Percentiles rank a stretch among this genome's conserved stretches.
Evolutionary conservation across 495 filamentous ascomycete species (phyloP).

Genomic region (Cairneyella variabilis): DNA sequence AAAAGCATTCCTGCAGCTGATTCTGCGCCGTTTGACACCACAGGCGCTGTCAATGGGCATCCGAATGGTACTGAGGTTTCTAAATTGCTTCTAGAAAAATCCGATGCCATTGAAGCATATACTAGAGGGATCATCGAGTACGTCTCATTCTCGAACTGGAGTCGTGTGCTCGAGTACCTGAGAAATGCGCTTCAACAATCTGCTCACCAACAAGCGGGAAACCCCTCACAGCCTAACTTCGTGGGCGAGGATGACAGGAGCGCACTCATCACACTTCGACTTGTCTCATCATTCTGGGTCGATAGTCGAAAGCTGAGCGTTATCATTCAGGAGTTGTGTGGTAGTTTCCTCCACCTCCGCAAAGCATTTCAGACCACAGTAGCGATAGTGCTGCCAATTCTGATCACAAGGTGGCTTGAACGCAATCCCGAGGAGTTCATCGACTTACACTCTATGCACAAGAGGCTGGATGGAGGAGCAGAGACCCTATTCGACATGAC

Average conservation of each 20-base stretch:
- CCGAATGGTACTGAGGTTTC: slow-evolving; percentile 26
- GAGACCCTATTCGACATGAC: slow-evolving; percentile 65
- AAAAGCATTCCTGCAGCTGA: slow-evolving; percentile 30
- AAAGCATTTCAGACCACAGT: slow-evolving; percentile 59
- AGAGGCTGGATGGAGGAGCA: slow-evolving; percentile 54
- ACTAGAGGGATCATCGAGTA: slow-evolving; percentile 53
- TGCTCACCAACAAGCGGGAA: slow-evolving; percentile 32
- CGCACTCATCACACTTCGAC: slow-evolving; percentile 45
- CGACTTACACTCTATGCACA: slow-evolving; percentile 50
- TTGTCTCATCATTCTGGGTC: slow-evolving; percentile 57
- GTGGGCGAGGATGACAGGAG: slow-evolving; percentile 48
- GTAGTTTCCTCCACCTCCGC: slow-evolving; percentile 58
- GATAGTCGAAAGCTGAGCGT: slow-evolving; percentile 54
- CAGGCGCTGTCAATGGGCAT: slow-evolving; percentile 9
- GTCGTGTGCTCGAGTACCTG: slow-evolving; percentile 50
- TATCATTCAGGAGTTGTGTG: slow-evolving; percentile 58
- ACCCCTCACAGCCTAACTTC: slow-evolving; percentile 30
- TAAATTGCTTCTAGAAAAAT: slow-evolving; percentile 27
- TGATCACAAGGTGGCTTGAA: slow-evolving; percentile 61
- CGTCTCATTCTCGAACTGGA: slow-evolving; percentile 58
- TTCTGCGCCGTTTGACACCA: slow-evolving; percentile 6
- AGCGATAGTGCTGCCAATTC: slow-evolving; percentile 51
- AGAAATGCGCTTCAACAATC: slow-evolving; percentile 42
- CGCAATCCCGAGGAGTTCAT: slow-evolving; percentile 59
- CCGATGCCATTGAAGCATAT: slow-evolving; percentile 37